These are phyloP conservation scores for Fragaria vesca DNA, from an alignment of 306 rosid genomes.

Conservation along the genomic window DNA sequence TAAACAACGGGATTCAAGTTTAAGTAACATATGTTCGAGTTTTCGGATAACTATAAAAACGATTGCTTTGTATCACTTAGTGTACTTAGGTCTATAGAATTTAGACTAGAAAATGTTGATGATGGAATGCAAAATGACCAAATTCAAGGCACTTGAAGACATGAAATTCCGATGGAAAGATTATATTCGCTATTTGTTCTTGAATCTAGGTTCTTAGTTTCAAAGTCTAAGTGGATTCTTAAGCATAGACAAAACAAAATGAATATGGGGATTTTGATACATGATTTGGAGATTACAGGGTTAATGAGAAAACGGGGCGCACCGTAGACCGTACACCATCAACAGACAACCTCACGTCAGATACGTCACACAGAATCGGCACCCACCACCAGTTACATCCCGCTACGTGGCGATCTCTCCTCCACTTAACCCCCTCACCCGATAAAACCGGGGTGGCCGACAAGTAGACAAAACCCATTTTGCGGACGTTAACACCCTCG, in stretches of 20 bases:
- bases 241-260: no score
- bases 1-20: no score
- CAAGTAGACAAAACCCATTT: constrained; percentile 42
- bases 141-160: neutral
- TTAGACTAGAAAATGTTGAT: no score
- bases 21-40: no score
- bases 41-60: no score
- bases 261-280: neutral
- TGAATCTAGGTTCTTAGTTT: no score
- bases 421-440: neutral
- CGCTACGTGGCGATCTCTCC: constrained; percentile 45
- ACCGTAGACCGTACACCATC: neutral
- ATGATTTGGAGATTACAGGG: no score
- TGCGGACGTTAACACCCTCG: constrained; percentile 31
- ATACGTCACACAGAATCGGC: constrained; percentile 25
- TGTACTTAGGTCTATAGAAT: no score
- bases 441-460: constrained; percentile 47
- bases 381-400: constrained; percentile 14
- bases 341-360: constrained; percentile 2
- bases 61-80: no score
- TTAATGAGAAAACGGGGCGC: no score
- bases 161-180: neutral
- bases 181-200: neutral
- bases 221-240: no score
- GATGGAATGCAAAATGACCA: neutral